Evolutionary conservation across 495 filamentous ascomycete genomes (phyloP).

Genomic region (Barbatosphaeria neglecta): DNA sequence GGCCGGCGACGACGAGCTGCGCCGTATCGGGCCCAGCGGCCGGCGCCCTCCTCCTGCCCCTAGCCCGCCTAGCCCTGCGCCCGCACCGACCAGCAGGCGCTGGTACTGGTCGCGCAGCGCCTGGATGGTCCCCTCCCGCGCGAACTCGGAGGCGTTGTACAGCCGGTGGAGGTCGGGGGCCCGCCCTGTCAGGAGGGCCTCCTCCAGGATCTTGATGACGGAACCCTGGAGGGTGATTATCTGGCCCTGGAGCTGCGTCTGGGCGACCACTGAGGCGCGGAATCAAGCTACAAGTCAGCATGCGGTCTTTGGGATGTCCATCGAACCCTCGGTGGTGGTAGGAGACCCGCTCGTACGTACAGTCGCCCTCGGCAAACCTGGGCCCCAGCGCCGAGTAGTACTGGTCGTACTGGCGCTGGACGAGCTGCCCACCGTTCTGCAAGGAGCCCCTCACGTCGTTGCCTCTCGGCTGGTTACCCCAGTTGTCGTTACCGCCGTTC

Average conservation of each 20-base stretch:
- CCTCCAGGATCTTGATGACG: conserved; percentile 20
- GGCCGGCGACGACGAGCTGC: conserved; percentile 15
- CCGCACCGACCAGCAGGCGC: conserved; percentile 17
- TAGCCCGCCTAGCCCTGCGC: no score
- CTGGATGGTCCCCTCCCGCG: conserved; percentile 18
- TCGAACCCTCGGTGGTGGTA: no score
- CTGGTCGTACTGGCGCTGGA: conserved; percentile 19
- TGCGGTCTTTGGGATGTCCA: no score
- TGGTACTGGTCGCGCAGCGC: conserved; percentile 25
- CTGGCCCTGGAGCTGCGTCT: conserved; percentile 23
- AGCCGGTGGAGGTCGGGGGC: conserved; percentile 13
- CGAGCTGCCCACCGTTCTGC: conserved; percentile 10
- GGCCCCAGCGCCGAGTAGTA: conserved; percentile 13
- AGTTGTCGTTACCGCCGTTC: background rate
- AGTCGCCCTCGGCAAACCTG: conserved; percentile 21
- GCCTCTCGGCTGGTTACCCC: background rate
- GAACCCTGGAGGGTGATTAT: conserved; percentile 22
- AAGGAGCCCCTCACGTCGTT: conserved; percentile 16
- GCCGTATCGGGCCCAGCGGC: conserved; percentile 8
- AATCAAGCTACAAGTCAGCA: no score
- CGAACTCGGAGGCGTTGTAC: conserved; percentile 24
- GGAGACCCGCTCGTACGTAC: conserved; percentile 13
- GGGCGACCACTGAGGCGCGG: conserved; percentile 12
- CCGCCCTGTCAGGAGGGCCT: conserved; percentile 14
- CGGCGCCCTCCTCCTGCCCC: background rate